Evolutionary conservation across 2,329 filamentous ascomycete species (phyloP).

Genomic region (Camillea tinctor): DNA sequence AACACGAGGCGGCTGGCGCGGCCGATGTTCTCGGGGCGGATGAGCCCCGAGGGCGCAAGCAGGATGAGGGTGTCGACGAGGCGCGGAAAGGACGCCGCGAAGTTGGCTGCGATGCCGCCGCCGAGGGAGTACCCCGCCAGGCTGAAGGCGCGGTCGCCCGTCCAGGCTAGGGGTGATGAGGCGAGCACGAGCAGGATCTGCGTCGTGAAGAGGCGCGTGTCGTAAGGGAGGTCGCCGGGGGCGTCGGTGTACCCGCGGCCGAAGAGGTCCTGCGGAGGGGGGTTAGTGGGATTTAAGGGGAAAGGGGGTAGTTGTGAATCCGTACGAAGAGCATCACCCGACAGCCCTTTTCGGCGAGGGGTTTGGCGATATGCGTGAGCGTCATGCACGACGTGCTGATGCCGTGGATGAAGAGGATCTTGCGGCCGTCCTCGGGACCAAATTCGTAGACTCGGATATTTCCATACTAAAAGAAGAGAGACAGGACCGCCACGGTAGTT

Average conservation of each 20-base stretch:
- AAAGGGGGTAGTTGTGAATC: background rate
- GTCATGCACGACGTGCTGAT: slow-evolving; percentile 81
- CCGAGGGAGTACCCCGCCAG: slow-evolving; percentile 81
- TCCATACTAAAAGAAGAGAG: slow-evolving; percentile 53
- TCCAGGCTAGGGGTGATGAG: slow-evolving; percentile 70
- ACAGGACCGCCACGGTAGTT: background rate
- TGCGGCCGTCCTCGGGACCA: slow-evolving; percentile 70
- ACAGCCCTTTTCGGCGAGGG: slow-evolving; percentile 66
- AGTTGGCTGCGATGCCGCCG: slow-evolving; percentile 73
- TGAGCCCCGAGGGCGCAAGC: slow-evolving; percentile 75
- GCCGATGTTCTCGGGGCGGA: slow-evolving; percentile 57
- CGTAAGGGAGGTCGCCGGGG: slow-evolving; percentile 66
- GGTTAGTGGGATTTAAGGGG: slow-evolving; percentile 30
- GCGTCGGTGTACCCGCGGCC: slow-evolving; percentile 67
- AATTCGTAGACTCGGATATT: slow-evolving; percentile 79
- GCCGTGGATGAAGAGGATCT: slow-evolving; percentile 77
- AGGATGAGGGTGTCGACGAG: slow-evolving; percentile 70
- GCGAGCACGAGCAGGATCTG: slow-evolving; percentile 70
- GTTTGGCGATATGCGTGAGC: slow-evolving; percentile 64
- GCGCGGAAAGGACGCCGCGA: slow-evolving; percentile 69
- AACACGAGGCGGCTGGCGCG: slow-evolving; percentile 50
- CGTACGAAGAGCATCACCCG: slow-evolving; percentile 76
- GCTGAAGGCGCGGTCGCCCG: slow-evolving; percentile 55
- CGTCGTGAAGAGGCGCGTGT: slow-evolving; percentile 69
- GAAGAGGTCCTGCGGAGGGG: slow-evolving; percentile 52